Evolutionary conservation across 345 rosid genomes (phyloP), one percentile per base, ranked within the genome.

Genomic region (Salix purpurea): DNA sequence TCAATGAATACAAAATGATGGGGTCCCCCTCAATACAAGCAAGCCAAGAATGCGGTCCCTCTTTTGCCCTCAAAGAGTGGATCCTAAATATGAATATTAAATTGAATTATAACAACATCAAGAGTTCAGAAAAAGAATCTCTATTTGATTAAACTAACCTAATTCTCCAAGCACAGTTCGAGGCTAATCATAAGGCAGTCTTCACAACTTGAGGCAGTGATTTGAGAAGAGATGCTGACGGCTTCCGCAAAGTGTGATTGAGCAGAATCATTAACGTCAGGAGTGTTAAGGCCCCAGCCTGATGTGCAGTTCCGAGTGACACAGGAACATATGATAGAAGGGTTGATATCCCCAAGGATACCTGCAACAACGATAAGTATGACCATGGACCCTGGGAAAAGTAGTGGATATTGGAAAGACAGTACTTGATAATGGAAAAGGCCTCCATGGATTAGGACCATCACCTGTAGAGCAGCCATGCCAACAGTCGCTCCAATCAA

Each of bases 381-480:
- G 13, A 42, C 30, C 14, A 4, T 12, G 6, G 11, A 14, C 19
- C 62, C 28, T 32, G 24, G 74, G 14, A 15, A 70, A 36, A 40
- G 12, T 10, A 1, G 58, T 6, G 32, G 18, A 69, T 19, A 9
- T 26, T 39, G 11, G 15, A 36, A 65, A 36, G 37, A 36, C 5
- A 5, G 37, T 36, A 5, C 37, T 36, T 42, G 18, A 61, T 19
- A 9, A 36, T 39, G 46, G 42, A 18, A 12, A 12, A 2, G 7
- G 65, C 23, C 46, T 32, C 0, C 50, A 65, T 74, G 13, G 28
- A 70, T 46, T 54, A 15, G 19, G 64, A 66, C 26, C 71, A 65
- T 84, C 11, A 96, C 98, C 94, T 96, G 97, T 74, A 93, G 90
- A 73, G 87, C 81, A 76, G 94, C 91, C 96, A 91, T 90, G 86